These are phyloP conservation scores for Arabidopsis suecica DNA, from an alignment of 345 rosid species.

Conservation along the genomic window DNA sequence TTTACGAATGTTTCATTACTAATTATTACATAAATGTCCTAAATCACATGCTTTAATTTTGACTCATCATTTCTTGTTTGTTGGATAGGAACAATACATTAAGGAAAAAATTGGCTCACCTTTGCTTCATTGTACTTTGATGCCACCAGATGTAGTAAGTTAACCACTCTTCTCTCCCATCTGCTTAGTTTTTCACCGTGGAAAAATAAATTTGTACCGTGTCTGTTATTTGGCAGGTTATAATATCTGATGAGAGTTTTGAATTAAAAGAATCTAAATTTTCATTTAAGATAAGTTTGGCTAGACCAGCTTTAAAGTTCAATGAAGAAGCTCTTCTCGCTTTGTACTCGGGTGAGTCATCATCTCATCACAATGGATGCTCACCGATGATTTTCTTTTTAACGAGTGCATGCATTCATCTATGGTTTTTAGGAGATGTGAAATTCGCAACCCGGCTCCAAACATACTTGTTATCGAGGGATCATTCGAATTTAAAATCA, in stretches of 20 bases:
- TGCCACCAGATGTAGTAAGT: conserved; percentile 79
- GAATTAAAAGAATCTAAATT: conserved; percentile 26
- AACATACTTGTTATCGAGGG: conserved; percentile 62
- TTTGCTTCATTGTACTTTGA: conserved; percentile 59
- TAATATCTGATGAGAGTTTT: conserved; percentile 48
- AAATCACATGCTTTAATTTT: too few relatives aligned
- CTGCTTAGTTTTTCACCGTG: background rate
- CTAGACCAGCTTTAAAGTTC: conserved; percentile 63
- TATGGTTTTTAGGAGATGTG: too few relatives aligned
- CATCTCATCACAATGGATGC: background rate
- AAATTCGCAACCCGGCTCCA: conserved; percentile 58
- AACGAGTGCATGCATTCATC: background rate
- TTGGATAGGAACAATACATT: conserved; percentile 71
- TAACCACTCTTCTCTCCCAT: conserved; percentile 9
- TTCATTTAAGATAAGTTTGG: conserved; percentile 65
- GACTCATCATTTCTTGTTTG: conserved; percentile 1
- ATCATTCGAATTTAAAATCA: conserved; percentile 62
- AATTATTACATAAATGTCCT: too few relatives aligned
- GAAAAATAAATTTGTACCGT: background rate
- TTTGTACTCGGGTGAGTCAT: conserved; percentile 58
- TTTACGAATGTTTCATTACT: background rate
- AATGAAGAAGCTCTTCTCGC: conserved; percentile 59
- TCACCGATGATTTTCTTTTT: background rate
- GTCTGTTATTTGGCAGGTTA: conserved; percentile 52
- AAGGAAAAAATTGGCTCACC: conserved; percentile 84